These are phyloP conservation scores for Linum trigynum DNA, from an alignment of 345 rosid genomes.

Conservation along the genomic window DNA sequence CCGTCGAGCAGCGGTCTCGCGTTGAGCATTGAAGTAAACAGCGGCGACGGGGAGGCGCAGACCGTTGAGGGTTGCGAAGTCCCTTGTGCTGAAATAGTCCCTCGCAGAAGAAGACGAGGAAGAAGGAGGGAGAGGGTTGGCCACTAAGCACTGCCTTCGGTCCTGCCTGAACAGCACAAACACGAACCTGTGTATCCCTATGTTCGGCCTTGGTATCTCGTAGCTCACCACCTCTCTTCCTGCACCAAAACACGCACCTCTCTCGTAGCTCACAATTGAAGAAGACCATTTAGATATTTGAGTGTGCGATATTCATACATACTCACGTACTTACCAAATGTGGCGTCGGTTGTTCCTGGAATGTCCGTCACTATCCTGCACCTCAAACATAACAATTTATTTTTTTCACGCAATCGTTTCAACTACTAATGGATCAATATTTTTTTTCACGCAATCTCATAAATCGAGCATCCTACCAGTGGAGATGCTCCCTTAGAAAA, in stretches of 20 bases:
- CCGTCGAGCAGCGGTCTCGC: conserved; percentile 59
- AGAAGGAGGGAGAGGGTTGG: conserved; percentile 23
- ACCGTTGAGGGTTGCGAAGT: conserved; percentile 39
- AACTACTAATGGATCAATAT: neutral
- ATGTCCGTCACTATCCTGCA: conserved; percentile 54
- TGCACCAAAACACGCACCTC: neutral
- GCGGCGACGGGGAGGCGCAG: conserved; percentile 70
- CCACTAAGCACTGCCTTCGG: conserved; percentile 23
- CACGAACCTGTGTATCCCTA: conserved; percentile 64
- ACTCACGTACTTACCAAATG: conserved; percentile 41
- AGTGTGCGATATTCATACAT: neutral
- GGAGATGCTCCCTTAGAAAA: conserved; percentile 48
- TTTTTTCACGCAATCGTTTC: neutral
- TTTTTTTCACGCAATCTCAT: neutral
- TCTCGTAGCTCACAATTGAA: too few relatives aligned
- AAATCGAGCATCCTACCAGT: conserved; percentile 24
- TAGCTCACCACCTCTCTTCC: conserved; percentile 58
- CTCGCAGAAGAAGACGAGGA: conserved; percentile 14
- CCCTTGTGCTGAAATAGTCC: conserved; percentile 45
- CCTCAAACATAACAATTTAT: neutral
- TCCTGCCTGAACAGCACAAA: conserved; percentile 54
- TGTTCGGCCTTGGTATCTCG: conserved; percentile 49
- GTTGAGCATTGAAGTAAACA: conserved; percentile 61
- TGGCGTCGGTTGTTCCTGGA: conserved; percentile 60
- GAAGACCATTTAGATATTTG: too few relatives aligned